Conservation (phyloP, 306 rosid species). For the Vigna trinervia region DNA sequence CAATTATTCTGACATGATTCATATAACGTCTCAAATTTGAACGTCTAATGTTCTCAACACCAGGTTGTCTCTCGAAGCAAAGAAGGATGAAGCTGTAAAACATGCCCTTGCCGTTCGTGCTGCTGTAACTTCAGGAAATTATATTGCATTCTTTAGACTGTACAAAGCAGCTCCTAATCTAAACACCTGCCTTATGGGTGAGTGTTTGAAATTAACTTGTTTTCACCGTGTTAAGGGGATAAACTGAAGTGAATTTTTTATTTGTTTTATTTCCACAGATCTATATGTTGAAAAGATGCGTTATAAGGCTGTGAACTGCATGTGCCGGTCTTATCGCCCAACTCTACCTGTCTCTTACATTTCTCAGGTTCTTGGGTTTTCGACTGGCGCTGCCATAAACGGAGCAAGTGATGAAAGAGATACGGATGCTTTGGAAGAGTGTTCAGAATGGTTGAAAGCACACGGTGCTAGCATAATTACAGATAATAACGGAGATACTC, state of each 20-base stretch:
- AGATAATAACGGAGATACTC: conserved; percentile 75
- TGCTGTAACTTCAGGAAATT: conserved; percentile 92
- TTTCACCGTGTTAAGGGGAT: background rate
- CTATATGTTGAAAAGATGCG: conserved; percentile 95
- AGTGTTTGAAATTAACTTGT: conserved; percentile 38
- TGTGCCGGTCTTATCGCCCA: conserved; percentile 97
- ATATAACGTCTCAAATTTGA: conserved; percentile 12
- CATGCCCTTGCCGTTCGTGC: conserved; percentile 97
- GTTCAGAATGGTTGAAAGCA: conserved; percentile 91
- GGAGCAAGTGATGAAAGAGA: conserved; percentile 68
- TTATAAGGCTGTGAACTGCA: conserved; percentile 86
- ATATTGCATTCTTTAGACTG: conserved; percentile 83
- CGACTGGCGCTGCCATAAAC: conserved; percentile 41
- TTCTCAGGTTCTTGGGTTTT: conserved; percentile 86
- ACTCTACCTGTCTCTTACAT: conserved; percentile 77
- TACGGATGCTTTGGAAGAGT: conserved; percentile 72
- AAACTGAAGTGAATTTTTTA: background rate
- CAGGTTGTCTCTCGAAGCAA: conserved; percentile 80
- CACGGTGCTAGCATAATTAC: conserved; percentile 77
- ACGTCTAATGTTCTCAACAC: conserved; percentile 43
- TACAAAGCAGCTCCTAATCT: conserved; percentile 90
- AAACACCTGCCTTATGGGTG: conserved; percentile 93
- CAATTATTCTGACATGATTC: background rate
- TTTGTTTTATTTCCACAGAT: conserved; percentile 57
- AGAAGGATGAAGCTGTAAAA: conserved; percentile 79